Percentiles rank a stretch among this genome's conserved stretches.
Evolutionary conservation across 306 rosid species (phyloP).

Genomic region (Delonix regia): DNA sequence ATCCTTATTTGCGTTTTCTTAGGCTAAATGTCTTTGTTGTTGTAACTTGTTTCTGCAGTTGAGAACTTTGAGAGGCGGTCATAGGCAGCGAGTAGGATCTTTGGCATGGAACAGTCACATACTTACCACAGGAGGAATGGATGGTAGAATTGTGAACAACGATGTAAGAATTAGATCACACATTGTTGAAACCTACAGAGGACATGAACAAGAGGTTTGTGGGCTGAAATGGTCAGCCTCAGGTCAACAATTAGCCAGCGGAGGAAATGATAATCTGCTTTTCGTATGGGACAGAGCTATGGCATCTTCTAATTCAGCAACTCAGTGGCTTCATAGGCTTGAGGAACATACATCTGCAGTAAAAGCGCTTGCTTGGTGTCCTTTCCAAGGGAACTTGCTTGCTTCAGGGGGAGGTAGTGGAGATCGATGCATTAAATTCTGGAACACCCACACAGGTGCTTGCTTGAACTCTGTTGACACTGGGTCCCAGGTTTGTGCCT

Average conservation of each 20-base stretch:
- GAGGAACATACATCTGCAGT: conserved; percentile 65
- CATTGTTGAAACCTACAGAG: conserved; percentile 63
- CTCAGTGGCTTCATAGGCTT: conserved; percentile 68
- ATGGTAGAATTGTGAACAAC: conserved; percentile 57
- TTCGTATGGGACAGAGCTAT: conserved; percentile 58
- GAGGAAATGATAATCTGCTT: conserved; percentile 70
- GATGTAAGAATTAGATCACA: conserved; percentile 70
- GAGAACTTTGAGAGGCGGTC: conserved; percentile 60
- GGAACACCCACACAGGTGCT: conserved; percentile 74
- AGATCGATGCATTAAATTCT: conserved; percentile 60
- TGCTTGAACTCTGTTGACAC: conserved; percentile 67
- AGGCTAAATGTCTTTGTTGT: neutral
- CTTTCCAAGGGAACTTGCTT: conserved; percentile 64
- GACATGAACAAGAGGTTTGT: conserved; percentile 65
- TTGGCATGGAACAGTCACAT: conserved; percentile 69
- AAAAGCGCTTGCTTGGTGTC: conserved; percentile 72
- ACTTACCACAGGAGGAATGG: conserved; percentile 71
- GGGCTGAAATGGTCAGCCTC: conserved; percentile 70
- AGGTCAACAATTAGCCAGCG: conserved; percentile 62
- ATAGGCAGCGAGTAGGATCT: conserved; percentile 56
- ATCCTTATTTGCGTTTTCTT: neutral
- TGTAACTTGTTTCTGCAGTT: conserved; percentile 41
- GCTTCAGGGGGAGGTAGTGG: conserved; percentile 63
- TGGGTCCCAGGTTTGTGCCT: conserved; percentile 66
- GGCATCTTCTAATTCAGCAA: conserved; percentile 58